Evolutionary conservation across 148 eudicot species (phyloP).

Genomic region (Vaccinium vitisidaea): DNA sequence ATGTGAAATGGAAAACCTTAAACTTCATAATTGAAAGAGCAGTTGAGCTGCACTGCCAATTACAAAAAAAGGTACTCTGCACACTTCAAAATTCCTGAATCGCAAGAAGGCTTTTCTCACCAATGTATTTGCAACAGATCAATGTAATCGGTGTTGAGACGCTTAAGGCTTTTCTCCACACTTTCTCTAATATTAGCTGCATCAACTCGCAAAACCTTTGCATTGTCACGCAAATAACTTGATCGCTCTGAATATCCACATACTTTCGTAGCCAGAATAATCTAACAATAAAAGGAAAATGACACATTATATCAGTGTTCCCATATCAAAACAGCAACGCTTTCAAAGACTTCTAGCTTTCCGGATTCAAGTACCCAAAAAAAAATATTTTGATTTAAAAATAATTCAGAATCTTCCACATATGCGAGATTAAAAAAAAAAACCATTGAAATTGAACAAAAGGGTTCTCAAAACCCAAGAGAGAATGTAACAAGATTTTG

Average conservation of each 20-base stretch:
- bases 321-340: background rate
- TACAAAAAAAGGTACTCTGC: background rate
- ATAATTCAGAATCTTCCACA: background rate
- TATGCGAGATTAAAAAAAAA: background rate
- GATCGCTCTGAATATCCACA: constrained; percentile 82
- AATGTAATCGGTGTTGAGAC: constrained; percentile 82
- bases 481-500: background rate
- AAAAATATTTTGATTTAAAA: background rate
- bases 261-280: constrained; percentile 90
- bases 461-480: background rate
- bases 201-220: constrained; percentile 74
- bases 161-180: constrained; percentile 95
- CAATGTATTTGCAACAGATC: constrained; percentile 92
- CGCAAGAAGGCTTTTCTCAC: constrained; percentile 37
- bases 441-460: constrained; percentile 8
- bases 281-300: constrained; percentile 32
- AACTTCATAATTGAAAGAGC: background rate
- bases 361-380: background rate
- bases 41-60: background rate
- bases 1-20: background rate
- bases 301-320: constrained; percentile 12
- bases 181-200: constrained; percentile 95
- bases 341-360: background rate
- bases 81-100: constrained; percentile 12
- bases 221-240: constrained; percentile 69